Percentiles rank a stretch among this genome's conserved stretches.
Conservation (phyloP, 2,329 filamentous ascomycete species). For the Alternaria hordeiaustralica region DNA sequence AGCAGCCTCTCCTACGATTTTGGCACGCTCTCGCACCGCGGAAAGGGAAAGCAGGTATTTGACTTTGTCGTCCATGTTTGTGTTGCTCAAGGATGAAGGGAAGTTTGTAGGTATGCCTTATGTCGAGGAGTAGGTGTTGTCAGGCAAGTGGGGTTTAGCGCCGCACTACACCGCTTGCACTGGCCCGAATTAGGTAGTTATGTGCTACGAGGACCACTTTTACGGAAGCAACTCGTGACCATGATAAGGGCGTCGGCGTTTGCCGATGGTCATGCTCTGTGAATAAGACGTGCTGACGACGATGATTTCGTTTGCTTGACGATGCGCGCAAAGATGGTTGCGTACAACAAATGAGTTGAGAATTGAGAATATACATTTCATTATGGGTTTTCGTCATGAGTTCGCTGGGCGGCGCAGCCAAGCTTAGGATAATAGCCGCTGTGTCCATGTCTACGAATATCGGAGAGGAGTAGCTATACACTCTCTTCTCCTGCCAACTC, state of each 20-base stretch:
- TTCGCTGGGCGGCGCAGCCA: slow-evolving; percentile 4
- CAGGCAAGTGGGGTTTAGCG: slow-evolving; percentile 14
- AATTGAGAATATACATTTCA: slow-evolving; percentile 17
- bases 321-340: neutral
- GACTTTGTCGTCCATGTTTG: slow-evolving; percentile 29
- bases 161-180: neutral
- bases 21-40: slow-evolving; percentile 38
- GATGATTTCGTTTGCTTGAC: neutral
- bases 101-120: neutral
- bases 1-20: slow-evolving; percentile 33
- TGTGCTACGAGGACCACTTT: slow-evolving; percentile 9
- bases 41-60: slow-evolving; percentile 36
- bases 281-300: neutral
- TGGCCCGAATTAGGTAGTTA: slow-evolving; percentile 11
- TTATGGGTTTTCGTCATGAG: slow-evolving; percentile 12
- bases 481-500: neutral
- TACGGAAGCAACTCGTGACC: slow-evolving; percentile 6
- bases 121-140: slow-evolving; percentile 9
- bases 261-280: neutral
- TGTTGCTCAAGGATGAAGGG: neutral
- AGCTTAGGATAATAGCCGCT: slow-evolving; percentile 3
- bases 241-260: slow-evolving; percentile 8
- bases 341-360: neutral
- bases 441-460: neutral
- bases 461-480: neutral